Base-by-base conservation (phyloP, 352 stramenopile genomes). In the Globisporangium orthogonon region DNA sequence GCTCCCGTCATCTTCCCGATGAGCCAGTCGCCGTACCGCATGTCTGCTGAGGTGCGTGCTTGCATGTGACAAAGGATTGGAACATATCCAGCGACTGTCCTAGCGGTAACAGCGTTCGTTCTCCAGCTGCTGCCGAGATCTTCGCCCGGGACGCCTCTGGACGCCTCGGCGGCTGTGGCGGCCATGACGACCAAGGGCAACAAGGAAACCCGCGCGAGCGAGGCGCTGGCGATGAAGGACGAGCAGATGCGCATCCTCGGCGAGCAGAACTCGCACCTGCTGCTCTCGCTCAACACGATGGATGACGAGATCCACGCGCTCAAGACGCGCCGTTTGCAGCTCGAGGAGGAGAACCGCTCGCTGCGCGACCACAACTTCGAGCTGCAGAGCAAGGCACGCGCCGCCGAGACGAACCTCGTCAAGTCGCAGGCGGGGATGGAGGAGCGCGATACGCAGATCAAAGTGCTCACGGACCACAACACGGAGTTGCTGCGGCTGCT, bases 191-290 rank as follows among this genome's bases (percentile, higher is more conserved):
- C 76, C 56, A 89, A 90, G 54, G 80, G 78, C 55, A 94, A 73
- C 56, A 89, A 95, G 51, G 91, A 97, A 62, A 87, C 82, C 10
- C 86, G 91, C 29, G 84, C 92, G 11, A 82, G 83, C 40, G 89
- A 98, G 58, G 89, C 92, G n/a, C 76, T 98, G 31, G 82, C 84
- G 41, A 98, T 98, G 87, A 98, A 98, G 65, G 93, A 98, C 70
- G 91, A 98, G 69, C 94, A 98, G 66, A 73, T 98, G 68, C 80
- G 88, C 50, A 97, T 98, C 57, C 75, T 98, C n/a, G 90, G 87
- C 39, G 86, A 97, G 50, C 92, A 98, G 66, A 98, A 97, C 63
- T 73, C 74, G 10, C 79, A 94, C 53, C 58, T 98, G 46, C 67
- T 98, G 37, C 71, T 71, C 13, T 95, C 82, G 23, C 76, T 98